phyloP scores from a whole-genome alignment of 2,329 filamentous ascomycete genomes.

The Colletotrichum filicis region DNA sequence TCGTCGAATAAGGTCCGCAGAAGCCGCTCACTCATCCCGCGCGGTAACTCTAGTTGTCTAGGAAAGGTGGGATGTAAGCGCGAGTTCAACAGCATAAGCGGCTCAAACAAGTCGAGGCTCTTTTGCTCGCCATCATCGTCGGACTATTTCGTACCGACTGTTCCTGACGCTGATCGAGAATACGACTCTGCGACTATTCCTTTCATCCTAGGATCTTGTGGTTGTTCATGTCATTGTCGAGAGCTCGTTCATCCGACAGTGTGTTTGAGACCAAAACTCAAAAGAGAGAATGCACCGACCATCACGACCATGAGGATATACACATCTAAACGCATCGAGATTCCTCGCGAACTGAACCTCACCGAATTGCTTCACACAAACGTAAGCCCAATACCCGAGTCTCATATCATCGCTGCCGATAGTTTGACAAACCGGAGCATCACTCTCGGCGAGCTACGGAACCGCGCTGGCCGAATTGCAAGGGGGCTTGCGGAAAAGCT shows the following conservation, averaged over 20 bases:
- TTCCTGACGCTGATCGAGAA: background rate
- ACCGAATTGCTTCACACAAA: conserved; percentile 55
- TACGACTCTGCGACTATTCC: background rate
- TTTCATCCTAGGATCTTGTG: background rate
- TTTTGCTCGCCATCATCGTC: no score
- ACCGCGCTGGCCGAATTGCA: conserved; percentile 52
- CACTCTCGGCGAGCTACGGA: conserved; percentile 54
- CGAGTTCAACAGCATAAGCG: background rate
- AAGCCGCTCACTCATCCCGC: background rate
- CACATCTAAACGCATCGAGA: conserved; percentile 42
- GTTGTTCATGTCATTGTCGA: background rate
- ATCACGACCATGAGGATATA: conserved; percentile 46
- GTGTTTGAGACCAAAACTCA: background rate
- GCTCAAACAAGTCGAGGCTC: background rate
- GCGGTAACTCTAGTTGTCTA: background rate
- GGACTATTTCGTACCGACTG: background rate
- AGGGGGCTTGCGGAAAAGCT: conserved; percentile 48
- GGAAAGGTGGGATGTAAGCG: background rate
- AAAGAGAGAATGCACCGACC: background rate
- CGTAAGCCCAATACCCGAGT: conserved; percentile 48
- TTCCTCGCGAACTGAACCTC: conserved; percentile 53
- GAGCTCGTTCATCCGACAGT: background rate
- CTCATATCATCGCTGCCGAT: conserved; percentile 55
- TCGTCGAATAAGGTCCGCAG: background rate
- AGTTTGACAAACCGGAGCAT: conserved; percentile 56